Percentiles rank a stretch among this genome's conserved stretches.
Conservation (phyloP, 225 moss, liverwort and hornwort genomes). For the Pseudoscleropodium purum region DNA sequence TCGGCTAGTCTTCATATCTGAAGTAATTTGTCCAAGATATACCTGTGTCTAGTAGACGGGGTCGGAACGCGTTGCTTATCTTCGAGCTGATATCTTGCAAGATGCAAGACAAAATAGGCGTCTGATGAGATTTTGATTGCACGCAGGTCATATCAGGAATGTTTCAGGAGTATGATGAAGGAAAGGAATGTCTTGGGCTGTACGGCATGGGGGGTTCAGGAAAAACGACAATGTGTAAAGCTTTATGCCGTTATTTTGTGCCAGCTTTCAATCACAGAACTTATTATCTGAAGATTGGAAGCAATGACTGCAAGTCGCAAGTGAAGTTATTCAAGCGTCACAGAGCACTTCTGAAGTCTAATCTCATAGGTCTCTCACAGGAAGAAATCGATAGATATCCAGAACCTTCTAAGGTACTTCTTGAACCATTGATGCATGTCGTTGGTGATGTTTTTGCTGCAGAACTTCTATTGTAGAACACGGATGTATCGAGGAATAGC, state of each 20-base stretch:
- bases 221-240: background rate
- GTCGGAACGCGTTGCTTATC: background rate
- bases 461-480: no score
- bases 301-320: background rate
- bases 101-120: background rate
- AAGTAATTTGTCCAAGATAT: no score
- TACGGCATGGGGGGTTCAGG: background rate
- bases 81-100: background rate
- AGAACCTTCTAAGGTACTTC: background rate
- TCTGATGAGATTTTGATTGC: background rate
- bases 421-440: background rate
- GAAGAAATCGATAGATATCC: background rate
- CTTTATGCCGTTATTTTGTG: background rate
- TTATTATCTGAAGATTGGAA: background rate
- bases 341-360: background rate
- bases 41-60: no score
- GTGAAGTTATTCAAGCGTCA: background rate
- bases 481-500: no score
- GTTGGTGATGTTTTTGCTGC: background rate
- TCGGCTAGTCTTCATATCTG: background rate
- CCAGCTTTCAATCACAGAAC: background rate
- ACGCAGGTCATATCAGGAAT: background rate
- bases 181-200: background rate
- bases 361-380: background rate
- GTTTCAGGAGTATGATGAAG: background rate